Conservation (phyloP, 345 rosid genomes). For the Salix udensis region DNA sequence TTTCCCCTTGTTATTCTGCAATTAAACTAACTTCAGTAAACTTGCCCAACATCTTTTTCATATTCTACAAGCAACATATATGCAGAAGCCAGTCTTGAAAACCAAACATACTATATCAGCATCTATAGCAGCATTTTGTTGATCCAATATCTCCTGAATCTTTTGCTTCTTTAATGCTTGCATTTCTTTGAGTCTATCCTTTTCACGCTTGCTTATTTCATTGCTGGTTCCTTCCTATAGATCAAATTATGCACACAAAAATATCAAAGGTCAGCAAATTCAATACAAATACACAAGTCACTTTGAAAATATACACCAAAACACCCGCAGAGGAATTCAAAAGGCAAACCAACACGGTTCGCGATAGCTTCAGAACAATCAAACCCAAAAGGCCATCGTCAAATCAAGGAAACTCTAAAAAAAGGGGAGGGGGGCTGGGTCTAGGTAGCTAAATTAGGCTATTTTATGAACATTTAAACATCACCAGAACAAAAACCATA, state of each 20-base stretch:
- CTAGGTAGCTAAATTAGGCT: not conserved
- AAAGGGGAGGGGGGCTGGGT: not conserved
- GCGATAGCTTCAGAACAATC: not conserved
- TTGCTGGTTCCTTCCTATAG: slow-evolving; percentile 50
- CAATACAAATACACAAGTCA: not conserved
- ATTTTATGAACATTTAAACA: not conserved
- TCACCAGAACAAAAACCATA: not conserved
- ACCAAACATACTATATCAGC: slow-evolving; percentile 74
- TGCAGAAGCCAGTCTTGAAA: not conserved
- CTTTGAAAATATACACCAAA: not conserved
- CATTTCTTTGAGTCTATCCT: slow-evolving; percentile 80
- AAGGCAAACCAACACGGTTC: not conserved
- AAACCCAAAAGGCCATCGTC: not conserved
- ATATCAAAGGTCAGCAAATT: not conserved
- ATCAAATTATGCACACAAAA: not conserved
- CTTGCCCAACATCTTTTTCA: not conserved
- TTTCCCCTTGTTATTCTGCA: slow-evolving; percentile 78
- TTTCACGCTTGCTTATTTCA: slow-evolving; percentile 82
- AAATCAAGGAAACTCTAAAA: not conserved
- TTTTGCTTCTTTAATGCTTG: slow-evolving; percentile 82
- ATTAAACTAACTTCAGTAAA: slow-evolving; percentile 17
- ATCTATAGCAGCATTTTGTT: slow-evolving; percentile 85
- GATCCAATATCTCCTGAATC: slow-evolving; percentile 87
- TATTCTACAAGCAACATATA: not conserved
- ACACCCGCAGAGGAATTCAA: not conserved